Percentiles rank a stretch among this genome's conserved stretches.
Conservation (phyloP, 805 yeast genomes). For the Wickerhamomyces sydowiorum region DNA sequence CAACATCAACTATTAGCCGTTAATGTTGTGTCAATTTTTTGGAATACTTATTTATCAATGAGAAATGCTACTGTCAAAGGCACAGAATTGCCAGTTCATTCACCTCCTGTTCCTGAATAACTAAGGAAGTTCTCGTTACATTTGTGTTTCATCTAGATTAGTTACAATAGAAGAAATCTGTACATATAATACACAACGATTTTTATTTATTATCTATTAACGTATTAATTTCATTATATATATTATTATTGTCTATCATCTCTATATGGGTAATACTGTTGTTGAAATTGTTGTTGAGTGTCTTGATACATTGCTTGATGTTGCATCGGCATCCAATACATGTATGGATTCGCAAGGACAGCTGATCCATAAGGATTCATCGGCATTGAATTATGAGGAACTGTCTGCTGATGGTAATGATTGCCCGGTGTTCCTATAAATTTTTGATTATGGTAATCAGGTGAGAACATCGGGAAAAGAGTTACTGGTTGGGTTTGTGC, state of each 20-base stretch:
- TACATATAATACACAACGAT: background rate
- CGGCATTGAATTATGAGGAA: no score
- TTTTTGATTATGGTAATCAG: no score
- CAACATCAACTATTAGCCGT: conserved; percentile 64
- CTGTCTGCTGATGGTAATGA: no score
- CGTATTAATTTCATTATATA: background rate
- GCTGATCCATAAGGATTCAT: background rate
- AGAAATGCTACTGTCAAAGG: conserved; percentile 37
- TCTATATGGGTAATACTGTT: no score
- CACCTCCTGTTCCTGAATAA: conserved; percentile 35
- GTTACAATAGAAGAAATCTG: no score
- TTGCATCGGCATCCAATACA: background rate
- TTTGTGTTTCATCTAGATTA: background rate
- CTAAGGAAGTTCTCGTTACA: background rate
- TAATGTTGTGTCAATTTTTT: conserved; percentile 65
- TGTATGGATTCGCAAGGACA: background rate
- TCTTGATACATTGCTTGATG: background rate
- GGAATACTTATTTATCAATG: conserved; percentile 77
- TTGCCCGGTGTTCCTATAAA: no score
- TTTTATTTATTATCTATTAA: background rate
- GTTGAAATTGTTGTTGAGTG: background rate
- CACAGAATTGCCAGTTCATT: conserved; percentile 25
- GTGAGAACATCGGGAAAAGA: no score
- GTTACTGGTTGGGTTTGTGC: no score
- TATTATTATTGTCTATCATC: background rate